phyloP scores from a whole-genome alignment of 169 alveolate genomes.

The Plasmodium knowlesi region DNA sequence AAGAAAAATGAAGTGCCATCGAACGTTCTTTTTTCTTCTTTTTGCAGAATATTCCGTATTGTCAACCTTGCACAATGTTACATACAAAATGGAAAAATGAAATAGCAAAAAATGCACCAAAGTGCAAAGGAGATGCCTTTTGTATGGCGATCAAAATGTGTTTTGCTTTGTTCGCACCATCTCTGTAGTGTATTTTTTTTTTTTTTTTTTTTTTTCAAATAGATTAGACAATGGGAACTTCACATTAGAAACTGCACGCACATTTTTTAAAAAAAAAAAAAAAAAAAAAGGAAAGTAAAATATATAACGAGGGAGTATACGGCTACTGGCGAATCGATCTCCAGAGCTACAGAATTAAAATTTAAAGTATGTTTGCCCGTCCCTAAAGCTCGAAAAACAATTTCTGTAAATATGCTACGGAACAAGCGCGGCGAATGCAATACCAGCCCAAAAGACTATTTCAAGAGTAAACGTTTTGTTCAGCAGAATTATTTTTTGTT shows the following conservation, averaged over 20 bases:
- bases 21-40: background rate
- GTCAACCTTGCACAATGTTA: background rate
- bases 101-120: slow-evolving; percentile 26
- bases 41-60: background rate
- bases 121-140: slow-evolving; percentile 7
- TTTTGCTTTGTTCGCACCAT: background rate
- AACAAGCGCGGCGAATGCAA: background rate
- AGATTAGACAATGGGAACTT: background rate
- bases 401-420: background rate
- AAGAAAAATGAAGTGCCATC: background rate
- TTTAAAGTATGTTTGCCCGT: background rate
- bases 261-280: background rate
- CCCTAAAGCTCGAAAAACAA: background rate
- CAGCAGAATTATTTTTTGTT: background rate
- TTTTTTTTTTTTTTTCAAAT: background rate
- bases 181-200: background rate
- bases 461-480: background rate
- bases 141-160: background rate
- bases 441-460: background rate
- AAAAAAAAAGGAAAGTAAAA: background rate
- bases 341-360: background rate
- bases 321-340: background rate
- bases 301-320: background rate
- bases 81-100: background rate
- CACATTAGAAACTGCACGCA: background rate